Percentiles rank a stretch among this genome's conserved stretches.
Evolutionary conservation across 2,329 filamentous ascomycete species (phyloP).

Genomic region (Monilinia polystroma): DNA sequence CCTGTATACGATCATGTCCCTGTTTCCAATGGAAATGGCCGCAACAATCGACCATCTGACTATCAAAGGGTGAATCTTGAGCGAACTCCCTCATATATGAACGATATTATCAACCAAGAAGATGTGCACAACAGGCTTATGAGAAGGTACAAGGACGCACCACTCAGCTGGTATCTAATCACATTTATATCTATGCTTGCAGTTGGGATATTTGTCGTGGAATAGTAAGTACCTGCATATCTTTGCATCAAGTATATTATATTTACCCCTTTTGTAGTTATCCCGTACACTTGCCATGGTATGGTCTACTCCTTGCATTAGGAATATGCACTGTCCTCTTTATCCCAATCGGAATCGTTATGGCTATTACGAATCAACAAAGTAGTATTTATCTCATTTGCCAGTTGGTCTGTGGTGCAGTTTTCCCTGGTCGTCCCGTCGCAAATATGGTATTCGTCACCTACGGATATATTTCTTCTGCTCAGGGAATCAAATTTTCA

Average conservation of each 20-base stretch:
- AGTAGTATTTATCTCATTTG: slow-evolving; percentile 84
- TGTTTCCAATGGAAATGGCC: slow-evolving; percentile 20
- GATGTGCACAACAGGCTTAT: slow-evolving; percentile 85
- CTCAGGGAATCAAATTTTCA: slow-evolving; percentile 86
- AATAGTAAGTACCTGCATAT: slow-evolving; percentile 61
- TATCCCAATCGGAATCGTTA: slow-evolving; percentile 88
- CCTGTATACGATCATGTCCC: slow-evolving; percentile 54
- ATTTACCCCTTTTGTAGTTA: slow-evolving; percentile 50
- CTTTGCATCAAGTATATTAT: background rate
- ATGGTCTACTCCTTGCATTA: slow-evolving; percentile 76
- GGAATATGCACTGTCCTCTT: slow-evolving; percentile 78
- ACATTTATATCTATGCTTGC: slow-evolving; percentile 75
- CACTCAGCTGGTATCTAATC: slow-evolving; percentile 75
- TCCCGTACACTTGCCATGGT: slow-evolving; percentile 81
- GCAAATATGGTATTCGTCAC: slow-evolving; percentile 94
- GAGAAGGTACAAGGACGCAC: slow-evolving; percentile 78
- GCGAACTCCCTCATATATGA: slow-evolving; percentile 45
- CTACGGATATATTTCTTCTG: slow-evolving; percentile 85
- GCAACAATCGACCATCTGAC: slow-evolving; percentile 16
- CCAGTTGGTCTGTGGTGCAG: slow-evolving; percentile 76
- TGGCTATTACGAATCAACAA: slow-evolving; percentile 89
- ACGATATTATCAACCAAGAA: slow-evolving; percentile 64
- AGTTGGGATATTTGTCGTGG: slow-evolving; percentile 79
- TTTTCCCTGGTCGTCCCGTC: slow-evolving; percentile 81
- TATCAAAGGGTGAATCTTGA: slow-evolving; percentile 27